These are phyloP conservation scores for Hamiltosporidium tvaerminnensis DNA, from an alignment of 371 early-diverging fungal genomes.

Conservation along the genomic window DNA sequence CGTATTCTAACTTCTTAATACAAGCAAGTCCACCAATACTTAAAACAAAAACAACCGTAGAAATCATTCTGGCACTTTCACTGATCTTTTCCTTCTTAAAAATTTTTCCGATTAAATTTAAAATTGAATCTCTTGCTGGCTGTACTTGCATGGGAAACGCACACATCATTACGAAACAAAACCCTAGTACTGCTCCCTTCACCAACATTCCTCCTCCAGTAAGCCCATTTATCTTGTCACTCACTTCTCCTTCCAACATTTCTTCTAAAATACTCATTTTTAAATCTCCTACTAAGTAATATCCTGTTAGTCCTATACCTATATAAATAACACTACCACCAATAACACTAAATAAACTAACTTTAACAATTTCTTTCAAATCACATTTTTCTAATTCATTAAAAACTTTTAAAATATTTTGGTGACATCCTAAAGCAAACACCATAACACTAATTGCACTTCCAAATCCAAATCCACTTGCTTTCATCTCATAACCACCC, in stretches of 20 bases:
- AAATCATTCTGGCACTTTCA: background rate
- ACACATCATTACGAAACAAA: background rate
- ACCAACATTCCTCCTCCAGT: background rate
- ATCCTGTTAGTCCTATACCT: constrained; percentile 37
- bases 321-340: constrained; percentile 28
- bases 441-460: constrained; percentile 24
- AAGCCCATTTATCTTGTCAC: background rate
- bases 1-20: too few species aligned
- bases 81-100: background rate
- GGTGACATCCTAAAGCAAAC: constrained; percentile 44
- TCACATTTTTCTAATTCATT: constrained; percentile 22
- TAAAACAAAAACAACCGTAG: too few species aligned
- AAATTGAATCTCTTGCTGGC: constrained; percentile 1
- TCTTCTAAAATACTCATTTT: background rate
- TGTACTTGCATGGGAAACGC: constrained; percentile 1
- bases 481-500: background rate
- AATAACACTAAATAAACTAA: constrained; percentile 13
- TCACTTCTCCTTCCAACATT: background rate
- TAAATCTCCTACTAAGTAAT: background rate
- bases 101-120: background rate
- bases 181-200: background rate
- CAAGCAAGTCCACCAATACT: too few species aligned
- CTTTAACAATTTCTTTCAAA: constrained; percentile 22
- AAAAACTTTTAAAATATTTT: constrained; percentile 39
- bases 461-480: constrained; percentile 3